Percentiles rank a stretch among this genome's conserved stretches.
These are phyloP conservation scores for Pharnaceum exiguum DNA, from an alignment of 148 eudicot species.

Conservation along the genomic window DNA sequence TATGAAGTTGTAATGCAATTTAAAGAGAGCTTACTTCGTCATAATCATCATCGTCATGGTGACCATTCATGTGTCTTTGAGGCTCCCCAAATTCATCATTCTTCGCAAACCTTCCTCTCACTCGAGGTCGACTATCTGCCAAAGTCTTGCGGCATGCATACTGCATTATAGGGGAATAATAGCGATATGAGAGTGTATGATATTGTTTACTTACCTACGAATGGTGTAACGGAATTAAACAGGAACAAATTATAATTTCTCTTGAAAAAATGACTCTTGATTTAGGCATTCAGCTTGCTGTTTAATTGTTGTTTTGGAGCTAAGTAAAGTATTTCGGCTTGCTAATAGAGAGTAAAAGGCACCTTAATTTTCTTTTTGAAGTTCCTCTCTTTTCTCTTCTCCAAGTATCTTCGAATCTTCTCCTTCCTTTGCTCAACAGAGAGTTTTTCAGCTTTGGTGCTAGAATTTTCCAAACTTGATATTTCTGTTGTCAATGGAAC, in stretches of 20 bases:
- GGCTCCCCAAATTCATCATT: constrained; percentile 62
- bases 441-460: constrained; percentile 66
- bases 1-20: not conserved
- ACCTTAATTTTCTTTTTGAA: constrained; percentile 98
- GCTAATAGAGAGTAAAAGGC: constrained; percentile 3
- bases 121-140: constrained; percentile 92
- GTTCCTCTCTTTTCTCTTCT: constrained; percentile 85
- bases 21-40: constrained; percentile 42
- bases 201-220: not conserved
- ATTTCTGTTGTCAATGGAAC: constrained; percentile 62
- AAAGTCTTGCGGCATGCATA: constrained; percentile 94
- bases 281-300: too few species aligned
- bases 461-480: constrained; percentile 66
- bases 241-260: too few species aligned
- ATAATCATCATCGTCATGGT: constrained; percentile 66
- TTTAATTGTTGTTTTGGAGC: too few species aligned
- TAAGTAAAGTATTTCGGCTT: too few species aligned
- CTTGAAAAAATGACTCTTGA: not conserved
- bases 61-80: constrained; percentile 39
- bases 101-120: constrained; percentile 95
- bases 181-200: too few species aligned
- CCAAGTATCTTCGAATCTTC: constrained; percentile 78
- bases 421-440: constrained; percentile 80
- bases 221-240: not conserved
- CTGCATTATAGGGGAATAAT: constrained; percentile 45